Evolutionary conservation across 306 rosid genomes (phyloP), one percentile per base, ranked within the genome.

Genomic region (Vigna trinervia): DNA sequence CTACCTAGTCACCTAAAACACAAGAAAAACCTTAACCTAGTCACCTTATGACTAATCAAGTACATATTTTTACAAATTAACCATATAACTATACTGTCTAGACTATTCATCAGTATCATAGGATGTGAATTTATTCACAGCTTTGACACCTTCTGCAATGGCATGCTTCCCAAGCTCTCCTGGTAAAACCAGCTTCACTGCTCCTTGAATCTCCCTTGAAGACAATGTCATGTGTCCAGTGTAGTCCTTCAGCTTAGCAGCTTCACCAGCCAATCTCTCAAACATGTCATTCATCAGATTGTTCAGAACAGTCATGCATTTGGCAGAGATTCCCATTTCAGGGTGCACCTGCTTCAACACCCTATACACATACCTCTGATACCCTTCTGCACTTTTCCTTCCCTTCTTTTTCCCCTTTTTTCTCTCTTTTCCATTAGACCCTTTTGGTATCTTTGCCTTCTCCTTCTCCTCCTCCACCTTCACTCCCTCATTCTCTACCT

Each of bases 271-370:
- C 6, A 94, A 81, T 78, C 90, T 85, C 77, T 90, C 95, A 76
- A 92, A 90, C 95, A 94, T 89, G 83, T 94, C 98, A 56, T 64
- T 77, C 96, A 94, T 92, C 56, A 89, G 76, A 56, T 89, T 94
- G 80, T 90, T 88, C 12, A 94, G 15, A 26, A 88, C 26, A 1
- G 81, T 77, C 97, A 90, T 90, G 45, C 90, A 87, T 70, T 86
- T 80, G 0, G 87, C 85, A 3, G 96, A 88, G 14, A 90, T 81
- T 4, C 87, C 93, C 86, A 90, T 46, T 4, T 81, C 92, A 8
- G 97, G 98, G 22, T 94, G 98, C 50, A 94, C 96, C 60, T 89
- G 93, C 72, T 90, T 92, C 84, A 90, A 19, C 6, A 92, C 92
- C 81, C 11, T 88, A n/a, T 70, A 80, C 80, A 90, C 88, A 38